Base-by-base conservation (phyloP, 192 early-diverging fungal genomes). In the Coemansia guatemalensis region DNA sequence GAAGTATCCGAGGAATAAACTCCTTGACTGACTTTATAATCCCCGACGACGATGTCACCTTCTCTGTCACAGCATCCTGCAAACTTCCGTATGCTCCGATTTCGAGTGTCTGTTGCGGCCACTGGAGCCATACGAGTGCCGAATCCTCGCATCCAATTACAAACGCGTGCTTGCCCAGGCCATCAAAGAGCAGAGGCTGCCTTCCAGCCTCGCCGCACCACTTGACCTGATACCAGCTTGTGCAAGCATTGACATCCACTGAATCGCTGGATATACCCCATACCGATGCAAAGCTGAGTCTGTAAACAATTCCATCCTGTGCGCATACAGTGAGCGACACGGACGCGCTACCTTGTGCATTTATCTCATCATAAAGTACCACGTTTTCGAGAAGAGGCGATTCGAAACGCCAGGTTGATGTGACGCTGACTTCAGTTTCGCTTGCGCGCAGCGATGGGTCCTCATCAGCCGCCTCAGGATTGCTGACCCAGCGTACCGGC, bases 381-480 rank as follows among this genome's bases (percentile, higher is more conserved):
- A 73, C 59, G 25, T 23, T 65, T 30, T 48, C 52, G 35, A 82
- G 47, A 9, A 82, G 41, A 12, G 48, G 57, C 14, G 74, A 30
- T 7, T 59, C 67, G 50, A 82, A 82, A n/a, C 73, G 41, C 78
- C 74, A 82, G 8, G 70, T 62, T 35, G 79, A 70, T 20, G 56
- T 58, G 20, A 50, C 63, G 53, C 71, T 64, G 1, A 55, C 62
- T 4, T 32, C 23, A 1, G 44, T 20, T 39, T 75, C 69, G 55
- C 48, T 25, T 23, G 33, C 50, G 41, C 44, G 57, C 29, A 41
- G 22, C 26, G 24, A 48, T 29, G 32, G 51, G 23, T 60, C 48
- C 8, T 29, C 53, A 18, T n/a, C 26, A 4, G 26, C 24, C 20
- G 18, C 53, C 17, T 64, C 55, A 35, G 32, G 41, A 8, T 32